A percentile compares a stretch with the other conserved stretches of the same genome.
phyloP scores from a whole-genome alignment of 75 land plant genomes.

The Selaginella tamariscina region DNA sequence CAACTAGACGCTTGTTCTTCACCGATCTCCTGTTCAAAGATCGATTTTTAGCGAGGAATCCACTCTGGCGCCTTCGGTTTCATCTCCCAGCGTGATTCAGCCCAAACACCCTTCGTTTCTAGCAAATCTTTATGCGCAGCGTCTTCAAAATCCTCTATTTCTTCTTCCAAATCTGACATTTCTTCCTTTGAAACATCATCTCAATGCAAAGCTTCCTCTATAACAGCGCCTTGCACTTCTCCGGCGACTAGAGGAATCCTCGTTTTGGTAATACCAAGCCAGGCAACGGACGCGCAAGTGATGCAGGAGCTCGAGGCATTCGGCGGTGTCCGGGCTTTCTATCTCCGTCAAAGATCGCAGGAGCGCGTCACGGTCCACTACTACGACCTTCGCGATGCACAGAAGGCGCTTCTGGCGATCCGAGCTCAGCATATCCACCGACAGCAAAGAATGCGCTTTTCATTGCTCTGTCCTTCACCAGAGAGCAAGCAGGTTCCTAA shows the following conservation, averaged over 20 bases:
- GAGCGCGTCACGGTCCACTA: conserved; percentile 73
- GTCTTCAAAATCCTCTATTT: too few species aligned
- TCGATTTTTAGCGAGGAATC: too few species aligned
- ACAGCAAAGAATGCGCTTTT: conserved; percentile 39
- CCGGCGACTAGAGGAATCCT: not conserved
- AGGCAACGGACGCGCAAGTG: not conserved
- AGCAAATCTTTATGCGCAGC: too few species aligned
- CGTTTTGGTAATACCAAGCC: not conserved
- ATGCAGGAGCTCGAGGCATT: not conserved
- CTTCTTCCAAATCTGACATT: too few species aligned
- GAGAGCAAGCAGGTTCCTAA: not conserved
- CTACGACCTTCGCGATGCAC: conserved; percentile 67
- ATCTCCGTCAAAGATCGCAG: conserved; percentile 10
- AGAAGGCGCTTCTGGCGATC: conserved; percentile 47
- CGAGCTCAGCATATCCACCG: conserved; percentile 66
- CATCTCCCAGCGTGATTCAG: too few species aligned
- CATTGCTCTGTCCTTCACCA: not conserved
- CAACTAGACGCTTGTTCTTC: too few species aligned
- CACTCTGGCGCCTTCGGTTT: too few species aligned
- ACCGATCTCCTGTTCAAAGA: too few species aligned
- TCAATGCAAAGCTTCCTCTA: too few species aligned
- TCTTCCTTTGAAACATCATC: too few species aligned
- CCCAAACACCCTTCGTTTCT: too few species aligned
- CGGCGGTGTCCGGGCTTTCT: not conserved
- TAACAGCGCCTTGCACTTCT: too few species aligned